Evolutionary conservation across 768 basidiomycete genomes (phyloP), one percentile per base, ranked within the genome.

Genomic region (Suillus plorans): DNA sequence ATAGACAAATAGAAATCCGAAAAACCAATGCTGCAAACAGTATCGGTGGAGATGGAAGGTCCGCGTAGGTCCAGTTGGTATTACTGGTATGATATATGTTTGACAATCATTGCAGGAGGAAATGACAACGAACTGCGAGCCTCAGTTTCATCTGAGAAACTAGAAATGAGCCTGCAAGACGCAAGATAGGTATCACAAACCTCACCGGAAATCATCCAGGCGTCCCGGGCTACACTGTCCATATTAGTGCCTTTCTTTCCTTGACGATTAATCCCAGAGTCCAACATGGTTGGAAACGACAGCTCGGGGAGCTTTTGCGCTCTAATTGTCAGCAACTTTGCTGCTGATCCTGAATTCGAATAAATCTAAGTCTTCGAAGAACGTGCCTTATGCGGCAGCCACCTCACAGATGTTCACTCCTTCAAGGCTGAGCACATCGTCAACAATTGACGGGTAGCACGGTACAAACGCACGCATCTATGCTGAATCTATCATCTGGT

Each of bases 11-110:
- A 84, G 55, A 82, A 73, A 2, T 81, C 82, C 6, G 76, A 79
- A n/a, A 81, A 70, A 18, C 76, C 78, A 22, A 83, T 84, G 42
- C 81, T 84, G 66, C 85, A 85, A 1, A 82, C 82, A 0, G 82
- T 84, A 64, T 86, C 84, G 0, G 80, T 68, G 6, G 83, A 80
- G 41, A 85, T 64, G 5, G 85, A 86, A 14, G 85, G 85, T 14
- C 84, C 84, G 1, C 71, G 76, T 22, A 80, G 63, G 59, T 80
- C 77, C 52, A 79, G 72, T 0, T 71, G 71, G 65, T 72, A 80
- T 16, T 71, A 78, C 31, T 70, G 71, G 62, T 74, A 80, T 20
- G 76, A 76, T n/a, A 79, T 69, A 44, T 74, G 69, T 65, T 79
- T 77, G 22, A 82, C 79, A 7, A 81, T 71, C 71, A 76, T 78